A percentile compares a stretch with the other conserved stretches of the same genome.
These are phyloP conservation scores for Coelastrella sp. DNA, from an alignment of 139 green algal species.

Conservation along the genomic window DNA sequence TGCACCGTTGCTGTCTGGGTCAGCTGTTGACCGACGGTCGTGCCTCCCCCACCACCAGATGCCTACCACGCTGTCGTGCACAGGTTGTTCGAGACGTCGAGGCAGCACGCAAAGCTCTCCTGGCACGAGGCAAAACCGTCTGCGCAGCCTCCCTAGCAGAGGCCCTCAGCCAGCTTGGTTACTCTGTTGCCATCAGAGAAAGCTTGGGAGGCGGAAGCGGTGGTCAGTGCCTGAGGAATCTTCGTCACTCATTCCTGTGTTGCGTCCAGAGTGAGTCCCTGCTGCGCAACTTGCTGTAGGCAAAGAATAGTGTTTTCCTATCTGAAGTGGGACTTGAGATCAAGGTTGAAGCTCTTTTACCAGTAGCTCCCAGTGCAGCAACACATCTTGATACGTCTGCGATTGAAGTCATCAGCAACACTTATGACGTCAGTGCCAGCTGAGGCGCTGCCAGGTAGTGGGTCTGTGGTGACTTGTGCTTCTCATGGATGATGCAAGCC, in stretches of 20 bases:
- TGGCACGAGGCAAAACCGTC: not conserved
- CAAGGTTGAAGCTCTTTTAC: too few species aligned
- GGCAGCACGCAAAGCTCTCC: not conserved
- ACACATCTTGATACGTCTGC: too few species aligned
- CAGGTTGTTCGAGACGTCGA: slow-evolving; percentile 28
- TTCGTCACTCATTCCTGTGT: slow-evolving; percentile 59
- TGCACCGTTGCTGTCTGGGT: too few species aligned
- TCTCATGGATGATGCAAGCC: not conserved
- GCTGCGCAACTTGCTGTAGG: too few species aligned
- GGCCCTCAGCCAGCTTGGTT: slow-evolving; percentile 42
- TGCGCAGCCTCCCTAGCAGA: slow-evolving; percentile 14
- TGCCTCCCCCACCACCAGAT: not conserved
- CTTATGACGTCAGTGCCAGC: too few species aligned
- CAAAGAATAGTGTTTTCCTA: too few species aligned
- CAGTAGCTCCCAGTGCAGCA: too few species aligned
- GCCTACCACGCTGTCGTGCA: not conserved
- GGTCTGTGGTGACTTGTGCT: too few species aligned
- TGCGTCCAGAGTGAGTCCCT: not conserved
- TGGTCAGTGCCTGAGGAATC: slow-evolving; percentile 62
- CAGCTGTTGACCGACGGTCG: not conserved
- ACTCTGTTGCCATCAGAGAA: slow-evolving; percentile 44
- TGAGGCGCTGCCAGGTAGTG: too few species aligned
- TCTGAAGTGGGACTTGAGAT: too few species aligned
- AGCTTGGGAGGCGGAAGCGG: slow-evolving; percentile 55
- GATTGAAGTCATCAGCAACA: too few species aligned